Conservation (phyloP, 306 rosid species). For the Sophora flavescens region DNA sequence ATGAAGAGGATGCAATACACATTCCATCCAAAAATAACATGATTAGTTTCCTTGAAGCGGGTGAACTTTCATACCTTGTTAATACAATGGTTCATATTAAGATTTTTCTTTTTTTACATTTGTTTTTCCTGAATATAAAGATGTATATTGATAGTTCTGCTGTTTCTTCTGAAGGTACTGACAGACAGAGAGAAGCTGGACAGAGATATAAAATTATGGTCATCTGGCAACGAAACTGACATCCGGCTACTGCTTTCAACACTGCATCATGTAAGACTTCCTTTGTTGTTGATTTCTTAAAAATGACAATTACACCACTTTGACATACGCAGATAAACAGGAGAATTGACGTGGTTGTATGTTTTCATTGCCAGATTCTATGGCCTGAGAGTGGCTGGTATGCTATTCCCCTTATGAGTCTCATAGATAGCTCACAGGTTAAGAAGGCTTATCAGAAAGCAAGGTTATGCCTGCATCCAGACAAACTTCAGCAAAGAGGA, state of each 20-base stretch:
- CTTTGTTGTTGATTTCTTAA: slow-evolving; percentile 4
- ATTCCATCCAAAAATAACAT: not conserved
- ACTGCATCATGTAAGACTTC: slow-evolving; percentile 71
- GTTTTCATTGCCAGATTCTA: slow-evolving; percentile 63
- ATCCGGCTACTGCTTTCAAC: slow-evolving; percentile 84
- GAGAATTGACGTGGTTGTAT: slow-evolving; percentile 40
- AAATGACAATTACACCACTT: not conserved
- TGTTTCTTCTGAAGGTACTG: slow-evolving; percentile 51
- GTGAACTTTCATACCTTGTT: slow-evolving; percentile 10
- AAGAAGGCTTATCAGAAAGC: slow-evolving; percentile 92
- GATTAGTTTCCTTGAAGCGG: slow-evolving; percentile 25
- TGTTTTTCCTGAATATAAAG: slow-evolving; percentile 1
- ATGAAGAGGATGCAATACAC: not conserved
- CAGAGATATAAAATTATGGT: slow-evolving; percentile 81
- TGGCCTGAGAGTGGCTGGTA: slow-evolving; percentile 84
- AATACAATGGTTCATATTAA: not conserved
- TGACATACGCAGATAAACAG: not conserved
- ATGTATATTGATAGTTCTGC: slow-evolving; percentile 27
- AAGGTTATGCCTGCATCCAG: slow-evolving; percentile 89
- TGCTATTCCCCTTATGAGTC: slow-evolving; percentile 63
- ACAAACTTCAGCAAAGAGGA: slow-evolving; percentile 94
- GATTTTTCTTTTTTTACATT: slow-evolving; percentile 23
- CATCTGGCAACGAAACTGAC: slow-evolving; percentile 81
- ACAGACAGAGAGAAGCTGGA: slow-evolving; percentile 67
- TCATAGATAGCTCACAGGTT: slow-evolving; percentile 72